These are phyloP conservation scores for Aspergillus hiratsukae DNA, from an alignment of 2,329 filamentous ascomycete genomes.

Conservation along the genomic window DNA sequence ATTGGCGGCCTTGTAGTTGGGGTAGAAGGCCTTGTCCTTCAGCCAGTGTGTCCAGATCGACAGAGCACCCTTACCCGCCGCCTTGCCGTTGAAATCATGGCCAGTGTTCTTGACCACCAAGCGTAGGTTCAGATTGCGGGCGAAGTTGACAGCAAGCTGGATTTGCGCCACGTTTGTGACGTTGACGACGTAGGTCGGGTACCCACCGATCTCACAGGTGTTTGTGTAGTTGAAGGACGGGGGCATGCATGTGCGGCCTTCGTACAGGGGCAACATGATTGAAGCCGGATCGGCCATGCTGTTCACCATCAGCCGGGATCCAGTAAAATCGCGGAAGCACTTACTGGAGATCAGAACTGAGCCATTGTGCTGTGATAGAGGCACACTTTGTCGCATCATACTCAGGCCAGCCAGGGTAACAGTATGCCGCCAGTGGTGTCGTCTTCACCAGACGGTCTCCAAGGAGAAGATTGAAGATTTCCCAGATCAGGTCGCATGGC, in stretches of 20 bases:
- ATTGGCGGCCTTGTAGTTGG: conserved; percentile 29
- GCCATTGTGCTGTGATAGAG: conserved; percentile 19
- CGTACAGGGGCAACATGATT: conserved; percentile 26
- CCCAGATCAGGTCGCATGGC: conserved; percentile 21
- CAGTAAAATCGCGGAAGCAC: not conserved
- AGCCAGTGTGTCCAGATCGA: conserved; percentile 49
- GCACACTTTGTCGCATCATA: conserved; percentile 20
- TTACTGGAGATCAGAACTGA: conserved; percentile 23
- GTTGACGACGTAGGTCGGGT: conserved; percentile 34
- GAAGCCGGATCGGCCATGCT: conserved; percentile 21
- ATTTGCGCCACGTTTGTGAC: conserved; percentile 30
- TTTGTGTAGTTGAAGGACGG: conserved; percentile 16
- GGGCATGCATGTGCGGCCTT: conserved; percentile 24
- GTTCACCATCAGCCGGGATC: not conserved
- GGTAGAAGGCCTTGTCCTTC: conserved; percentile 40
- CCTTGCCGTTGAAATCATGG: conserved; percentile 47
- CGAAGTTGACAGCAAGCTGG: conserved; percentile 29
- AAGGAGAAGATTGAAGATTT: conserved; percentile 16
- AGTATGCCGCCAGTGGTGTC: conserved; percentile 24
- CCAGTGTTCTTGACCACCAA: conserved; percentile 44
- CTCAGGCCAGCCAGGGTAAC: conserved; percentile 21
- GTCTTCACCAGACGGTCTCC: conserved; percentile 22
- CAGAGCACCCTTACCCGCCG: conserved; percentile 44
- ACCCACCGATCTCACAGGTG: conserved; percentile 28
- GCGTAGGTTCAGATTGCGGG: conserved; percentile 28